Evolutionary conservation across 768 basidiomycete species (phyloP), one percentile per base, ranked within the genome.

Genomic region (Phlebiopsis gigantea): DNA sequence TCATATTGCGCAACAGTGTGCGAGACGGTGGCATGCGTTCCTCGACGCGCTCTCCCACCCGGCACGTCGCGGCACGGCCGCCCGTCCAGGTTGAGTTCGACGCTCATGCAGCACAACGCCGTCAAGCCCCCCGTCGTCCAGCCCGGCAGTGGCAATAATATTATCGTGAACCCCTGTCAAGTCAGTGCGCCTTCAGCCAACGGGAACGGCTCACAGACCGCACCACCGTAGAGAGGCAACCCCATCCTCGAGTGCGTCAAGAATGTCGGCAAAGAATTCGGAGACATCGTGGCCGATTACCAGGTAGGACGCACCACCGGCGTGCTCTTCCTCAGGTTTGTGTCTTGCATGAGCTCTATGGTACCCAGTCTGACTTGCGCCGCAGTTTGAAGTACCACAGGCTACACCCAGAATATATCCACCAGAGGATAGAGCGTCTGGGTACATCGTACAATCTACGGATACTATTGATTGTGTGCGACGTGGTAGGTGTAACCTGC

Each of bases 401-500:
- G 50, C 80, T 99, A 14, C 97, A 98, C 70, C 97, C 97, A 14
- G 97, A 98, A 70, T 99, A 99, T 68, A 87, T 99, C 56, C 91
- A 93, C 68, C 80, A 81, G 50, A 86, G 97, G 12, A 93, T 99
- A 57, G 88, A 93, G 64, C 87, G 85, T 62, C 82, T 99, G 19
- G 90, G 87, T 3, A 79, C 79, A 31, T 81, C 83, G 1, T 98
- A 93, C 70, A 88, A 80, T 58, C 78, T 98, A 15, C 76, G 97
- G 46, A 81, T 99, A 55, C 75, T 98, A 28, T 80, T 99, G 22
- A 79, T 98, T 46, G 76, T 94, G 62, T 98, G 91, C 66, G 97
- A 99, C 72, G 82, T 96, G 51, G 96, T 94, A 64, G 66, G 92
- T 74, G 14, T 25, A 26, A n/a, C 29, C 4, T 1, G 10, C 6